Evolutionary conservation across 176 grass and related monocot species (phyloP).

Genomic region (Avena insularis): DNA sequence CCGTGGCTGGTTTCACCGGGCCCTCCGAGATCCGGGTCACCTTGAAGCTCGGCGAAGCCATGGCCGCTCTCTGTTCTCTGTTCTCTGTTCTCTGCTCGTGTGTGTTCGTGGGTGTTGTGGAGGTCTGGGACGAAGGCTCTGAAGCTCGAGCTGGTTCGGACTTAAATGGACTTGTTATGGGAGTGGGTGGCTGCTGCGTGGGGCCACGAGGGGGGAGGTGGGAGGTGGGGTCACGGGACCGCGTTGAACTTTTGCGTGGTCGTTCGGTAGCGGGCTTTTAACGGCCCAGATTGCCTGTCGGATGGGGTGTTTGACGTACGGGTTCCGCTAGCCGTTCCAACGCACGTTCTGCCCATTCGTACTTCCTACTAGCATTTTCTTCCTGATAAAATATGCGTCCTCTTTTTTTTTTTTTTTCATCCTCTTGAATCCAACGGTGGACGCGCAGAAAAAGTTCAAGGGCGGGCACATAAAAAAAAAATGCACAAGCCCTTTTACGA

Average conservation of each 20-base stretch:
- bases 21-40: slow-evolving; percentile 89
- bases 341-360: neutral
- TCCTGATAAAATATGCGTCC: neutral
- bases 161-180: slow-evolving; percentile 32
- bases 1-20: slow-evolving; percentile 65
- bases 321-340: slow-evolving; percentile 27
- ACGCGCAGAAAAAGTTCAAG: neutral
- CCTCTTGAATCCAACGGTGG: neutral
- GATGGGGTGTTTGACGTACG: slow-evolving; percentile 30
- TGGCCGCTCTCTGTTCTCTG: neutral
- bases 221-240: neutral
- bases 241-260: neutral
- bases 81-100: neutral
- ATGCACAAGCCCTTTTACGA: no score
- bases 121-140: neutral
- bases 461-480: no score
- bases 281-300: slow-evolving; percentile 20
- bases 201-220: neutral
- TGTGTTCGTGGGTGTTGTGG: neutral
- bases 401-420: neutral
- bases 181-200: neutral
- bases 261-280: neutral
- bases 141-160: slow-evolving; percentile 9
- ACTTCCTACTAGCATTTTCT: neutral
- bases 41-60: slow-evolving; percentile 57